These are phyloP conservation scores for Tetraselmis chui DNA, from an alignment of 139 green algal genomes.

Conservation along the genomic window DNA sequence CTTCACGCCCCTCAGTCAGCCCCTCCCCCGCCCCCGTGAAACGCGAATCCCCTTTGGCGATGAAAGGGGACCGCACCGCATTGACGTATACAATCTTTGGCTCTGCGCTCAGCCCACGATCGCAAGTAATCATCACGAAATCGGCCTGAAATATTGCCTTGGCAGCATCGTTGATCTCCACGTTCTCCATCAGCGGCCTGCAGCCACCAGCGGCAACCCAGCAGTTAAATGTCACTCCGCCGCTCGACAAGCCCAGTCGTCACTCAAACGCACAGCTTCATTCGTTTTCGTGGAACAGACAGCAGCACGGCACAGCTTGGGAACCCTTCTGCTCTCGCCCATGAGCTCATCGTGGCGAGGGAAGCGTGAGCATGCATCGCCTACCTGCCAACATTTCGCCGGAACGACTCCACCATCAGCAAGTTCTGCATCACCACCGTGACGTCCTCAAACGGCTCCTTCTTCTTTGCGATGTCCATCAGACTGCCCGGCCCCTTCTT, in stretches of 20 bases:
- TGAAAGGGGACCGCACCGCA: not conserved
- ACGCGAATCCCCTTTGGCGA: not conserved
- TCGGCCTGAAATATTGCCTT: not conserved
- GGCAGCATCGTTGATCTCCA: constrained; percentile 3
- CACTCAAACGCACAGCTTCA: no score
- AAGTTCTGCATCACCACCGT: not conserved
- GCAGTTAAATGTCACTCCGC: no score
- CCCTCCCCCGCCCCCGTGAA: no score
- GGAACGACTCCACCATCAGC: constrained; percentile 4
- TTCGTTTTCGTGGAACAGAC: no score
- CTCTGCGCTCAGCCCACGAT: not conserved
- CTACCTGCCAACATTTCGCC: not conserved
- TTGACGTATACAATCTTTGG: not conserved
- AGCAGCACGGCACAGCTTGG: no score
- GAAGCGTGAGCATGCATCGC: no score
- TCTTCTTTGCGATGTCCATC: not conserved
- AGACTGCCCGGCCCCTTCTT: not conserved
- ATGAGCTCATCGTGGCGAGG: not conserved
- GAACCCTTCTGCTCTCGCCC: no score
- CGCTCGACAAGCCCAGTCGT: no score
- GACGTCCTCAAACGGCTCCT: constrained; percentile 4
- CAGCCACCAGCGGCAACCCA: no score
- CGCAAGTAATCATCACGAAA: not conserved
- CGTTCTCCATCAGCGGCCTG: constrained; percentile 4
- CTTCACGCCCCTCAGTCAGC: no score